A percentile compares a stretch with the other conserved stretches of the same genome.
Evolutionary conservation across 805 yeast species (phyloP).

Genomic region (Saccharomycopsis selenospora): DNA sequence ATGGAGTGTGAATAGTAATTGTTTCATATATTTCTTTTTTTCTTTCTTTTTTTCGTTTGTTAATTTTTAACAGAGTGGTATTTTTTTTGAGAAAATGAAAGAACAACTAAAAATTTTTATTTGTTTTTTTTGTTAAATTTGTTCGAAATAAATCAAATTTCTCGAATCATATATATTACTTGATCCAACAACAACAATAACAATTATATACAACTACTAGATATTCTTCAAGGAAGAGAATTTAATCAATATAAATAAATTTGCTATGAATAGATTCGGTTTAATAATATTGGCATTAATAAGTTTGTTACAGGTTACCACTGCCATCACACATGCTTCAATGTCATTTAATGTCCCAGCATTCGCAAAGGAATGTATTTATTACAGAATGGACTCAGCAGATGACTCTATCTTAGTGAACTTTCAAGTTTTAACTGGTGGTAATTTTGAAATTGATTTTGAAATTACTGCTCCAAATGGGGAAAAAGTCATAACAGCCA

Average conservation of each 20-base stretch:
- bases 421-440: constrained; percentile 50
- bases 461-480: constrained; percentile 51
- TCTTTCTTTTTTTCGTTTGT: no score
- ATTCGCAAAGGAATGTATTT: constrained; percentile 39
- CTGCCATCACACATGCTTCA: constrained; percentile 29
- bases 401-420: constrained; percentile 29
- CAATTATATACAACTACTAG: no score
- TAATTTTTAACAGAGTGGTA: constrained; percentile 3
- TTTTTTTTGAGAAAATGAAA: no score
- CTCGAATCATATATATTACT: no score
- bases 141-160: no score
- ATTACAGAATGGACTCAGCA: constrained; percentile 30
- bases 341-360: constrained; percentile 33
- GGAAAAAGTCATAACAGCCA: constrained; percentile 39
- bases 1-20: background rate
- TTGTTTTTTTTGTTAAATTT: no score
- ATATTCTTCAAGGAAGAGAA: no score
- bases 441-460: constrained; percentile 61
- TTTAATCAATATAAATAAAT: no score
- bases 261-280: background rate
- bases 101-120: no score
- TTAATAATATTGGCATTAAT: background rate
- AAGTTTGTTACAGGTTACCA: constrained; percentile 1
- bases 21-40: background rate
- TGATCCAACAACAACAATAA: no score